phyloP scores from a whole-genome alignment of 306 rosid genomes.

The Abrus precatorius region DNA sequence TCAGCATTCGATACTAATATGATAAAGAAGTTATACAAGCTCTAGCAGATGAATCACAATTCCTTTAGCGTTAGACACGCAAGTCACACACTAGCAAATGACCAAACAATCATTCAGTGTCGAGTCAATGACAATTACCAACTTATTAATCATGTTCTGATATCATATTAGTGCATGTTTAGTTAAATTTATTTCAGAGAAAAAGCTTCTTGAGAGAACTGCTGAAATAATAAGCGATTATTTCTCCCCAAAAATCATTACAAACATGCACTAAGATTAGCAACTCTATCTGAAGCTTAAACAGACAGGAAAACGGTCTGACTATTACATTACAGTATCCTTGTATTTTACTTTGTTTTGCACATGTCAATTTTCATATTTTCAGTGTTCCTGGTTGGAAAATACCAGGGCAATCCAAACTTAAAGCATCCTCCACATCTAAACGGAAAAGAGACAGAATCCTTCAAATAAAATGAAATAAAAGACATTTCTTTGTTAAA shows the following conservation, averaged over 20 bases:
- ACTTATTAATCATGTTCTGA: conserved; percentile 15
- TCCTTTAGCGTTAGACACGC: conserved; percentile 7
- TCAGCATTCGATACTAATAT: not conserved
- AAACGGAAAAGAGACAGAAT: not conserved
- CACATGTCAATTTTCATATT: not conserved
- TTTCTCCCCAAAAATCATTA: too few species aligned
- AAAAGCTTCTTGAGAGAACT: too few species aligned
- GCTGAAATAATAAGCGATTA: too few species aligned
- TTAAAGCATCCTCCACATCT: not conserved
- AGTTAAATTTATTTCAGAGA: too few species aligned
- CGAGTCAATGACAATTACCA: not conserved
- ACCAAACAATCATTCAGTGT: conserved; percentile 4
- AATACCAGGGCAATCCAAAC: conserved; percentile 1
- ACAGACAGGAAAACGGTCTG: not conserved
- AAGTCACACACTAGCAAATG: not conserved
- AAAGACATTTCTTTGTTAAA: conserved; percentile 7
- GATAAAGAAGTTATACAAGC: not conserved
- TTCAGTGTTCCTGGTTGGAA: not conserved
- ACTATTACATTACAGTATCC: not conserved
- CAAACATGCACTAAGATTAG: not conserved
- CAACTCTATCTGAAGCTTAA: conserved; percentile 4
- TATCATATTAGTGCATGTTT: not conserved
- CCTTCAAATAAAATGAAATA: conserved; percentile 18
- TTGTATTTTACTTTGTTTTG: not conserved
- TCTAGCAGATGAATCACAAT: conserved; percentile 16